Evolutionary conservation across 2,329 filamentous ascomycete genomes (phyloP).

Genomic region (Alternaria alternata): DNA sequence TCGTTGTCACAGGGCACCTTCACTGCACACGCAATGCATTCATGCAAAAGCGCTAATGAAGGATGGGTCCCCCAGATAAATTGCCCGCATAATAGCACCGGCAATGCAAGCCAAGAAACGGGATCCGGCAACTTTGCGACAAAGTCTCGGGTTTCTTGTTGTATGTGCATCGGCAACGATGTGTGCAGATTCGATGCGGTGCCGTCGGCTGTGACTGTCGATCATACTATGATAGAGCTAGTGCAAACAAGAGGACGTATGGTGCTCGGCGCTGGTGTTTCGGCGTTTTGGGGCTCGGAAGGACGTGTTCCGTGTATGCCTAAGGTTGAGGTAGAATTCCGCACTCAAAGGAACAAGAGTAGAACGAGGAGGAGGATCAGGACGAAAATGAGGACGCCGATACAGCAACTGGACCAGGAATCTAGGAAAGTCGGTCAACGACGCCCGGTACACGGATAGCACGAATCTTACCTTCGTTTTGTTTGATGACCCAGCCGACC

Average conservation of each 20-base stretch:
- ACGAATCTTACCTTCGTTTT: slow-evolving; percentile 77
- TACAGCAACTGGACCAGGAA: slow-evolving; percentile 85
- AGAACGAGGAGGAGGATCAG: slow-evolving; percentile 86
- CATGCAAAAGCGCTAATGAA: slow-evolving; percentile 23
- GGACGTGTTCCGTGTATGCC: background rate
- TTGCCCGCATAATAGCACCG: slow-evolving; percentile 16
- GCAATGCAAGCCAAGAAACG: slow-evolving; percentile 16
- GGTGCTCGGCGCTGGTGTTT: background rate
- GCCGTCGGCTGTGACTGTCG: background rate
- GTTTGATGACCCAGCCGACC: slow-evolving; percentile 81
- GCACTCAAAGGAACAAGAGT: slow-evolving; percentile 67
- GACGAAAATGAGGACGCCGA: slow-evolving; percentile 85
- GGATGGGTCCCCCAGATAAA: slow-evolving; percentile 25
- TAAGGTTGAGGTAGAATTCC: background rate
- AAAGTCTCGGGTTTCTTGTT: slow-evolving; percentile 7
- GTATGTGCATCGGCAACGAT: slow-evolving; percentile 13
- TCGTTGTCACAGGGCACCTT: background rate
- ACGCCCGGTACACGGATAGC: background rate
- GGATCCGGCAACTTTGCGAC: slow-evolving; percentile 3
- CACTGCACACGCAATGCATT: slow-evolving; percentile 22
- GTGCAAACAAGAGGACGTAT: slow-evolving; percentile 28
- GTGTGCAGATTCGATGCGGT: background rate
- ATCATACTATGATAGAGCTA: slow-evolving; percentile 5
- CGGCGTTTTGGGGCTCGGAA: background rate
- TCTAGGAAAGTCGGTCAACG: slow-evolving; percentile 53